Evolutionary conservation across 169 alveolate genomes (phyloP), one percentile per base, ranked within the genome.

Genomic region (Eimeria praecox): DNA sequence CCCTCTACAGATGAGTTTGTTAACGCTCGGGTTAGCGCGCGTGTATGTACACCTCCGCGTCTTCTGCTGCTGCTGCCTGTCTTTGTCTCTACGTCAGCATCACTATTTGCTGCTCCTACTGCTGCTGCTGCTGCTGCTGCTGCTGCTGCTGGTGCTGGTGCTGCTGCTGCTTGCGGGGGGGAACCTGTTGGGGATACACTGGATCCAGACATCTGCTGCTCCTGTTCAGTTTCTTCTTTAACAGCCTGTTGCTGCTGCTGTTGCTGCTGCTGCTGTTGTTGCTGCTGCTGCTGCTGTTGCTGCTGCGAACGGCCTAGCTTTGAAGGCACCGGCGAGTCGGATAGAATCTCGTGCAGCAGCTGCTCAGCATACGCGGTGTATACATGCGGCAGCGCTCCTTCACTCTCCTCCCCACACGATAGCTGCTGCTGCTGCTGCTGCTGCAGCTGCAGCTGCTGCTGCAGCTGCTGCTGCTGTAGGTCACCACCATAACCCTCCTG

Each of bases 391-490:
- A 82, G 46, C 1, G 73, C 90, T 8, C 90, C 90, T 35, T 82
- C 90, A 38, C 90, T 52, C 56, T 82, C 90, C 71, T 82, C 90
- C 24, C 49, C 90, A 49, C 73, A 44, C 0, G 90, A 82, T 46
- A 82, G 40, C 73, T 82, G 90, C 73, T 82, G 90, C 73, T 80
- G 90, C 90, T 80, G 90, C 64, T 52, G 66, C 73, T 52, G 66
- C 52, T 46, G 69, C 69, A 22, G 62, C 38, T 44, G 89, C 69
- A 42, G 89, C 89, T 78, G 89, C 59, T 80, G 89, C 62, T 82
- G 90, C n/a, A n/a, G n/a, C n/a, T n/a, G n/a, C n/a, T n/a, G n/a
- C n/a, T n/a, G n/a, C n/a, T n/a, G n/a, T n/a, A n/a, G n/a, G n/a
- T n/a, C n/a, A n/a, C n/a, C n/a, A n/a, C n/a, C n/a, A n/a, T n/a